Evolutionary conservation across 257 asterid genomes (phyloP).

Genomic region (Solanum etuberosum): DNA sequence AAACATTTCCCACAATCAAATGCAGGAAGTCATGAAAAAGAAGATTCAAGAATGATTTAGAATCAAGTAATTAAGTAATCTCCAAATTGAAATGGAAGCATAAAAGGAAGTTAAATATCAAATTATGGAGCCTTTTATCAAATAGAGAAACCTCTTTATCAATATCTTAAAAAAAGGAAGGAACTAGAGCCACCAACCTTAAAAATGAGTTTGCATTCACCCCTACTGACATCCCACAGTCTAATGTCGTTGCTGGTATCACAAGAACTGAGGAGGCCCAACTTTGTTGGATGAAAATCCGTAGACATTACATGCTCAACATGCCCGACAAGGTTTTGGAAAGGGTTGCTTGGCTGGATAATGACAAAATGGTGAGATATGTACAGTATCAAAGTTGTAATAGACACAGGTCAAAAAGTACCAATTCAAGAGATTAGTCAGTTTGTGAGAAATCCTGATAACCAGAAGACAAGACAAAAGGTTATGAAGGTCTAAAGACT

Average conservation of each 20-base stretch:
- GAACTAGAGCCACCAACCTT: constrained; percentile 17
- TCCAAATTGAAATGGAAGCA: not conserved
- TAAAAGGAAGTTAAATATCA: not conserved
- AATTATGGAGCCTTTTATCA: not conserved
- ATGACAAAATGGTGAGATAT: not conserved
- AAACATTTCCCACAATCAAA: not conserved
- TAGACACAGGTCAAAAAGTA: not conserved
- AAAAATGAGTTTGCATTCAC: constrained; percentile 13
- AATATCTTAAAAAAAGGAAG: not conserved
- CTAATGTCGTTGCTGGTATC: constrained; percentile 26
- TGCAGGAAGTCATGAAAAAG: not conserved
- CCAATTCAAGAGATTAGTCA: not conserved
- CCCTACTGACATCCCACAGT: constrained; percentile 22
- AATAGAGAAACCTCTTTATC: not conserved
- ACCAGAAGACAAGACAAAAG: not conserved
- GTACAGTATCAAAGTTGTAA: not conserved
- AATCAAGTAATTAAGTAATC: not conserved
- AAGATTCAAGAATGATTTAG: not conserved
- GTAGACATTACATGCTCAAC: constrained; percentile 27
- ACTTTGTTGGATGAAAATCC: constrained; percentile 33
- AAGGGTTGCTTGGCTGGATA: constrained; percentile 13
- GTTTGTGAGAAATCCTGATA: not conserved
- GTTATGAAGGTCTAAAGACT: not conserved
- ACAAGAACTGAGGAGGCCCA: constrained; percentile 27
- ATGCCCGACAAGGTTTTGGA: constrained; percentile 26